Percentiles rank a stretch among this genome's conserved stretches.
Evolutionary conservation across 2,329 filamentous ascomycete species (phyloP).

Genomic region (Phialemonium atrogriseum): DNA sequence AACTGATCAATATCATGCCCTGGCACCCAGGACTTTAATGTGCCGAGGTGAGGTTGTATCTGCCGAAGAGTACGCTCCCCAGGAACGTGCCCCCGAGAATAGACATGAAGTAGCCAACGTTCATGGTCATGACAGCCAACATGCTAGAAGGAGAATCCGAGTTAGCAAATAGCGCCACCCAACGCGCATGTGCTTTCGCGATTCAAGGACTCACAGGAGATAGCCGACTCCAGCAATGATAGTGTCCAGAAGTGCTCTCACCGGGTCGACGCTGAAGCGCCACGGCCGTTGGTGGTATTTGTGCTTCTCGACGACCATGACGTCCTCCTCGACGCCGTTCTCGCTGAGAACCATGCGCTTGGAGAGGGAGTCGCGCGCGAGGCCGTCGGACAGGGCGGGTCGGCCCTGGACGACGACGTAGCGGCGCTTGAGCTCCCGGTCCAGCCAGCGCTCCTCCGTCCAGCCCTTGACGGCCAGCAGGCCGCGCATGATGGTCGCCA

Average conservation of each 20-base stretch:
- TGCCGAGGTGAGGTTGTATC: conserved; percentile 48
- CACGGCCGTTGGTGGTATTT: conserved; percentile 55
- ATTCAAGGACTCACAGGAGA: conserved; percentile 59
- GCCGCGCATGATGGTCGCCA: conserved; percentile 61
- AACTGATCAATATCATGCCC: too few species aligned
- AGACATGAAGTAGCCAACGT: conserved; percentile 71
- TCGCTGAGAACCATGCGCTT: conserved; percentile 61
- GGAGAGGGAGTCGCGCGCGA: conserved; percentile 50
- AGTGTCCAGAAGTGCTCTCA: conserved; percentile 63
- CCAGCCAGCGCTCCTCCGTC: conserved; percentile 56
- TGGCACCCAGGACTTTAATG: too few species aligned
- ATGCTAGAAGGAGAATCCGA: conserved; percentile 48
- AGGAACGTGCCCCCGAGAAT: conserved; percentile 70
- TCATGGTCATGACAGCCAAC: conserved; percentile 83
- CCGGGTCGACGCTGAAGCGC: conserved; percentile 71
- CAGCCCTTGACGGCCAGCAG: conserved; percentile 65
- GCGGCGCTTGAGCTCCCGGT: conserved; percentile 62
- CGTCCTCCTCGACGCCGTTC: conserved; percentile 74
- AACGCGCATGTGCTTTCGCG: not conserved
- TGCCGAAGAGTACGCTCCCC: conserved; percentile 74
- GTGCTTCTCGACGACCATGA: conserved; percentile 60
- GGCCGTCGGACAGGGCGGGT: conserved; percentile 47
- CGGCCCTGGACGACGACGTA: conserved; percentile 68
- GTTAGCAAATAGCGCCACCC: not conserved
- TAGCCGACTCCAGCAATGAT: conserved; percentile 72